phyloP scores from a whole-genome alignment of 192 early-diverging fungal species.

The Podila clonocystis region DNA sequence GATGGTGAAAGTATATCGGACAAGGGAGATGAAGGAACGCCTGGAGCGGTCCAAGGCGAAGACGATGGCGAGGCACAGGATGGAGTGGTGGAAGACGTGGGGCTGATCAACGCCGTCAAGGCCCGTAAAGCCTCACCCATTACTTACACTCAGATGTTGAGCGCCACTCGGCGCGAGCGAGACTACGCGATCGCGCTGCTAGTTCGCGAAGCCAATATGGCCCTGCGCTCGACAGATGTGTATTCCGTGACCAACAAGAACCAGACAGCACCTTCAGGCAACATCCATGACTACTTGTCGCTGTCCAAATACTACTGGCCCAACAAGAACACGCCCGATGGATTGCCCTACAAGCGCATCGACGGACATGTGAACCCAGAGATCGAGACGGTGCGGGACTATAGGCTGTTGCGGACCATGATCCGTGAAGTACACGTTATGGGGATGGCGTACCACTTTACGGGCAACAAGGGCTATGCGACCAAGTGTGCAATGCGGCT shows the following conservation, averaged over 20 bases:
- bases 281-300: conserved; percentile 68
- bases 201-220: conserved; percentile 41
- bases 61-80: not conserved
- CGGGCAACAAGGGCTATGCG: conserved; percentile 56
- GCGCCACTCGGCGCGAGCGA: conserved; percentile 36
- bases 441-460: conserved; percentile 67
- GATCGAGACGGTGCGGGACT: conserved; percentile 57
- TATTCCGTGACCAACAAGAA: conserved; percentile 65
- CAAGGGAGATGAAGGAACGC: not conserved
- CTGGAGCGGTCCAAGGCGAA: not conserved
- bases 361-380: conserved; percentile 69
- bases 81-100: conserved; percentile 16
- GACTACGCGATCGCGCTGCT: conserved; percentile 43
- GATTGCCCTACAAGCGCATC: conserved; percentile 60
- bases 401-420: conserved; percentile 48
- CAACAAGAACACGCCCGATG: conserved; percentile 37
- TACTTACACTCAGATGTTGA: conserved; percentile 30
- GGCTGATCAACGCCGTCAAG: not conserved
- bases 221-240: conserved; percentile 44
- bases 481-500: conserved; percentile 52
- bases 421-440: conserved; percentile 55
- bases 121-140: conserved; percentile 29
- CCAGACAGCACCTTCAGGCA: conserved; percentile 54
- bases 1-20: not conserved
- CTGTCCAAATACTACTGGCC: conserved; percentile 70